phyloP scores from a whole-genome alignment of 2,329 filamentous ascomycete species.

The Verticillium tricorpus region DNA sequence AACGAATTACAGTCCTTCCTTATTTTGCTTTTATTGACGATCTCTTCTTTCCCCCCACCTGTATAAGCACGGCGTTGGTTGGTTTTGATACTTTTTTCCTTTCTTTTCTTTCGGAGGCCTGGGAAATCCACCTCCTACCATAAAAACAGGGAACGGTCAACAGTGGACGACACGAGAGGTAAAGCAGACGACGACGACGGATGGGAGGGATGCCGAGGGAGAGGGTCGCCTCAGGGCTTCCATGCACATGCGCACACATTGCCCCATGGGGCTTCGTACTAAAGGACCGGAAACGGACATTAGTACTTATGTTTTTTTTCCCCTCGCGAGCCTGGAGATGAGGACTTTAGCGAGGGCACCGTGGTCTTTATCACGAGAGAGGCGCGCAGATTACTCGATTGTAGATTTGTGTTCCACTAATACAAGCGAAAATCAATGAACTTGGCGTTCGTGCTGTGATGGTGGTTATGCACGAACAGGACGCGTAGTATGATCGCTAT shows the following conservation, averaged over 20 bases:
- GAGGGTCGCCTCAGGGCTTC: neutral
- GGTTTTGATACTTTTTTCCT: neutral
- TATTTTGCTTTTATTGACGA: constrained; percentile 9
- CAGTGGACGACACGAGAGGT: neutral
- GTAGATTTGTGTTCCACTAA: neutral
- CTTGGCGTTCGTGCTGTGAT: neutral
- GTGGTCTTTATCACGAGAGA: neutral
- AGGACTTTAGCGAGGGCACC: neutral
- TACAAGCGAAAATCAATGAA: neutral
- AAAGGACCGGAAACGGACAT: neutral
- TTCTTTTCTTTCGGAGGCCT: neutral
- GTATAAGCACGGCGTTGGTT: constrained; percentile 6
- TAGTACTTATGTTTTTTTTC: neutral
- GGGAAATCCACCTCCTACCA: neutral
- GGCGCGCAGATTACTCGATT: neutral
- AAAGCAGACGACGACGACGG: neutral
- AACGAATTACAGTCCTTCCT: neutral
- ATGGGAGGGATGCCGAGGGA: neutral
- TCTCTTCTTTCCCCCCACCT: constrained; percentile 5
- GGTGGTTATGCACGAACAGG: neutral
- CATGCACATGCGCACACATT: neutral
- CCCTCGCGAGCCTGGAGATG: neutral
- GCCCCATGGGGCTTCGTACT: neutral
- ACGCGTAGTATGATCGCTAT: neutral
- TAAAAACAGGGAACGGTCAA: neutral